Conservation (phyloP, 495 filamentous ascomycete genomes). For the Penicillium alfredii region DNA sequence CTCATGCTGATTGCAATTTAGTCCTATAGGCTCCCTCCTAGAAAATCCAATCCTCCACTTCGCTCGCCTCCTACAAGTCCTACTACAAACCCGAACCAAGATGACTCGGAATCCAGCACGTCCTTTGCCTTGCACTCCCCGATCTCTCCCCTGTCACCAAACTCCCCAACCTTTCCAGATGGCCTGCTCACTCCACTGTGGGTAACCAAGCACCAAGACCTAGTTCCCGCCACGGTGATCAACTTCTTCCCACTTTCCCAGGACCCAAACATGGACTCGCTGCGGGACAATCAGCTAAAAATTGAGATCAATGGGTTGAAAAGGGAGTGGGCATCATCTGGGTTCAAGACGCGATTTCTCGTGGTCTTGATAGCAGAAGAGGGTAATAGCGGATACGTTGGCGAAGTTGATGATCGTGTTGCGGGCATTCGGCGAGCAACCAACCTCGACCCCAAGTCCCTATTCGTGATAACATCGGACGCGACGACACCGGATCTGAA, state of each 20-base stretch:
- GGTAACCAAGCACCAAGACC: conserved; percentile 77
- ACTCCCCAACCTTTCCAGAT: conserved; percentile 77
- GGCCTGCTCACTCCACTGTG: conserved; percentile 75
- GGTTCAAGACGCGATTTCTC: conserved; percentile 67
- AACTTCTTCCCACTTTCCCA: conserved; percentile 67
- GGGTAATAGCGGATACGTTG: conserved; percentile 49
- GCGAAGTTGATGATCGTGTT: conserved; percentile 69
- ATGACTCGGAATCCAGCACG: conserved; percentile 34
- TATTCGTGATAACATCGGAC: conserved; percentile 70
- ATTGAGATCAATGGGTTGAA: conserved; percentile 76
- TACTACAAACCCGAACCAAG: conserved; percentile 39
- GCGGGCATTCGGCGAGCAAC: conserved; percentile 69
- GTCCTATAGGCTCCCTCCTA: conserved; percentile 56
- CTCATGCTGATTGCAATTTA: conserved; percentile 25
- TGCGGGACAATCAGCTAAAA: conserved; percentile 82
- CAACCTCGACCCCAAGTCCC: conserved; percentile 67
- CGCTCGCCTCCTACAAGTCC: conserved; percentile 44
- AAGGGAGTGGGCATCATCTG: conserved; percentile 56
- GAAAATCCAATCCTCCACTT: conserved; percentile 56
- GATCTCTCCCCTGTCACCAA: conserved; percentile 77
- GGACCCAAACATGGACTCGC: conserved; percentile 61
- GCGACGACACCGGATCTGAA: conserved; percentile 52
- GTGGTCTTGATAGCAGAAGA: conserved; percentile 70
- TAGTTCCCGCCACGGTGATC: conserved; percentile 73
- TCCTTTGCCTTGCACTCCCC: conserved; percentile 69